Percentiles rank a stretch among this genome's conserved stretches.
These are phyloP conservation scores for Cicer chorassanicum DNA, from an alignment of 306 rosid genomes.

Conservation along the genomic window DNA sequence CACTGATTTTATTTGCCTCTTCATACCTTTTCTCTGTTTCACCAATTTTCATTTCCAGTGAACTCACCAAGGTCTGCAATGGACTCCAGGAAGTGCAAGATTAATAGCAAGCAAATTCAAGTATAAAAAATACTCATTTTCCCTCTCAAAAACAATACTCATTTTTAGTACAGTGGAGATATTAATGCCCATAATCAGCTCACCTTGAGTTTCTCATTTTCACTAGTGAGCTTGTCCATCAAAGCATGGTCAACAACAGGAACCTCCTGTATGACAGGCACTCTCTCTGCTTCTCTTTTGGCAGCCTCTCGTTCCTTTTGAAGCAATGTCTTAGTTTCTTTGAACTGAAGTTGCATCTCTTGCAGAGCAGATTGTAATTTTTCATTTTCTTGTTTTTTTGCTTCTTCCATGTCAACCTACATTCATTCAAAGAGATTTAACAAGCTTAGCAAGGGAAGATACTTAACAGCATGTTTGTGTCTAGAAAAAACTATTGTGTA, in stretches of 20 bases:
- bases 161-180: constrained; percentile 16
- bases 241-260: constrained; percentile 84
- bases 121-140: constrained; percentile 12
- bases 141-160: not conserved
- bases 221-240: constrained; percentile 77
- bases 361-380: constrained; percentile 85
- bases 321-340: constrained; percentile 73
- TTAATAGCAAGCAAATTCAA: constrained; percentile 40
- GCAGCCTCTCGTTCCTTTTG: constrained; percentile 78
- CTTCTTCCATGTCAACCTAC: constrained; percentile 88
- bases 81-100: constrained; percentile 46
- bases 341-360: constrained; percentile 82
- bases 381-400: constrained; percentile 87
- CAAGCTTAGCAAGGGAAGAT: constrained; percentile 37
- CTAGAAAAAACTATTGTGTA: constrained; percentile 9
- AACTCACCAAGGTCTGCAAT: constrained; percentile 82
- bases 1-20: constrained; percentile 85
- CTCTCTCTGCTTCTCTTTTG: constrained; percentile 70
- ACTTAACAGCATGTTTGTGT: not conserved
- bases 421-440: constrained; percentile 42
- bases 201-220: constrained; percentile 98
- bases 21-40: constrained; percentile 90
- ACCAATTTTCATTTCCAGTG: constrained; percentile 87
- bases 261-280: constrained; percentile 85
- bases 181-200: constrained; percentile 42